Conservation (phyloP, 1,139 yeast genomes). For the Candida mesenterica region DNA sequence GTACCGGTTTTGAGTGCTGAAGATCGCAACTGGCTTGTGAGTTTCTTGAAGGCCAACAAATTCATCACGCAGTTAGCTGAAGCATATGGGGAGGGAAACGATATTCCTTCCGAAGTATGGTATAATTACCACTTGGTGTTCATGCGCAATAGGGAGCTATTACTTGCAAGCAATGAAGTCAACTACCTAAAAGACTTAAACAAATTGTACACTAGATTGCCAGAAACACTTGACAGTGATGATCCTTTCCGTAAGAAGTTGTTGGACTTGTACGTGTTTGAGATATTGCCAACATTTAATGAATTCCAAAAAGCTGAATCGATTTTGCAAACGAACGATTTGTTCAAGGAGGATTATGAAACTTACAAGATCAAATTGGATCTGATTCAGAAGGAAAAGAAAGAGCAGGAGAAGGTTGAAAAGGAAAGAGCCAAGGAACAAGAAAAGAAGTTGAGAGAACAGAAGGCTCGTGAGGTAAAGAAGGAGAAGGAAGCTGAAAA, state of each 20-base stretch:
- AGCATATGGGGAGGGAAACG: conserved; percentile 20
- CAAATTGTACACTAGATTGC: conserved; percentile 11
- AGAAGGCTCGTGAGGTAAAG: conserved; percentile 22
- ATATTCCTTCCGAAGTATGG: conserved; percentile 34
- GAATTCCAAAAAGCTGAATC: conserved; percentile 27
- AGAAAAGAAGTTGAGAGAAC: conserved; percentile 16
- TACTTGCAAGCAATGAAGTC: conserved; percentile 8
- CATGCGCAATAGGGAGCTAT: conserved; percentile 20
- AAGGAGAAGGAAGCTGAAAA: conserved; percentile 25
- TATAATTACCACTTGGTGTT: conserved; percentile 34
- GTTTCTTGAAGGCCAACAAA: conserved; percentile 20
- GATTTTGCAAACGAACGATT: conserved; percentile 24
- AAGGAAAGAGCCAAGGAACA: conserved; percentile 14
- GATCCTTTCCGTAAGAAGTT: conserved; percentile 18
- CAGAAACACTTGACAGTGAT: conserved; percentile 4
- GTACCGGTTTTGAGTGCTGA: conserved; percentile 4
- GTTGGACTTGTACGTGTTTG: conserved; percentile 35
- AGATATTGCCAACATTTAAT: conserved; percentile 34
- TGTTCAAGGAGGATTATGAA: conserved; percentile 15
- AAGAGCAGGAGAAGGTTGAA: conserved; percentile 18
- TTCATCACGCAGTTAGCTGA: conserved; percentile 23
- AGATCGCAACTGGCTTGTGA: conserved; percentile 11
- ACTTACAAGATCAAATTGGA: conserved; percentile 18
- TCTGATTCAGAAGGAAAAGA: conserved; percentile 18
- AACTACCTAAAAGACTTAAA: conserved; percentile 7